Percentiles rank a stretch among this genome's conserved stretches.
Evolutionary conservation across 2,329 filamentous ascomycete genomes (phyloP).

Genomic region (Helotiales sp.): DNA sequence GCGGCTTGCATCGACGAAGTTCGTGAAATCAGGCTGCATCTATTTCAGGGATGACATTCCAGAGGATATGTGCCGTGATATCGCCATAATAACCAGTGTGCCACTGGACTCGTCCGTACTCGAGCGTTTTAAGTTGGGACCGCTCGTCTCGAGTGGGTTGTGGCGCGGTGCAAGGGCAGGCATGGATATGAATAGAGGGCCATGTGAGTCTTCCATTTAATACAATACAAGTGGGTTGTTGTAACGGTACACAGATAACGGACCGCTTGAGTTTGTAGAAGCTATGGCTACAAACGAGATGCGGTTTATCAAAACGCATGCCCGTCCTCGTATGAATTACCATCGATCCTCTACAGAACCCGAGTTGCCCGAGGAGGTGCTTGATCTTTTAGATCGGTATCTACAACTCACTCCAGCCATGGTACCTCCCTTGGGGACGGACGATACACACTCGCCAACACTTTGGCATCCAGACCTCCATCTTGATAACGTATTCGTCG

Average conservation of each 20-base stretch:
- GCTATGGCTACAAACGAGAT: slow-evolving; percentile 37
- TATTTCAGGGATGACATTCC: slow-evolving; percentile 37
- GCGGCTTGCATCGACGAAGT: slow-evolving; percentile 38
- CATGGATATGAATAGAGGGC: slow-evolving; percentile 40
- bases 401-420: slow-evolving; percentile 30
- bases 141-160: slow-evolving; percentile 37
- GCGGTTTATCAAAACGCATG: slow-evolving; percentile 32
- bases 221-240: slow-evolving; percentile 5
- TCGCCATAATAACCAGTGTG: neutral
- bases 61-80: too few relatives aligned
- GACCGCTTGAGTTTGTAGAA: slow-evolving; percentile 34
- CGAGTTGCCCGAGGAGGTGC: slow-evolving; percentile 33
- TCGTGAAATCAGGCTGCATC: slow-evolving; percentile 40
- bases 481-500: slow-evolving; percentile 40
- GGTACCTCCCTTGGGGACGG: slow-evolving; percentile 32
- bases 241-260: slow-evolving; percentile 33
- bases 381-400: slow-evolving; percentile 37
- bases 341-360: slow-evolving; percentile 29
- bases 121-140: slow-evolving; percentile 39
- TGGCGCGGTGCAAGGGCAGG: slow-evolving; percentile 38
- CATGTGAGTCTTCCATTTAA: slow-evolving; percentile 36
- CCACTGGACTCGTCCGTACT: slow-evolving; percentile 29
- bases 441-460: slow-evolving; percentile 21
- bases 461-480: slow-evolving; percentile 43
- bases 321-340: slow-evolving; percentile 25